Percentiles rank a stretch among this genome's conserved stretches.
phyloP scores from a whole-genome alignment of 108 stramenopile genomes.

The Pseudonitzschia multiseries region DNA sequence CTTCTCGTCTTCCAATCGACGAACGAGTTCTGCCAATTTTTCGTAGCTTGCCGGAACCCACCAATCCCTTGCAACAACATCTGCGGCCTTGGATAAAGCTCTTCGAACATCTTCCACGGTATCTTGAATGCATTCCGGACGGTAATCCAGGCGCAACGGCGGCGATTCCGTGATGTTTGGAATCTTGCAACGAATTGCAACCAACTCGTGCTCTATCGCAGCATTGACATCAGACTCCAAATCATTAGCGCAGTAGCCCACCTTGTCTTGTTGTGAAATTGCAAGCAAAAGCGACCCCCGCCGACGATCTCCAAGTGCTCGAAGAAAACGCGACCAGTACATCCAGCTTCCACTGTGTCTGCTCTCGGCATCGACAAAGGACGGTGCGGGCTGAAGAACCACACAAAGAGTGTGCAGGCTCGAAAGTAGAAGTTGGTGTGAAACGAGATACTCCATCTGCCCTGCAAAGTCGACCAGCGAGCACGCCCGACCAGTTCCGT shows the following conservation, averaged over 20 bases:
- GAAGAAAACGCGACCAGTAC: conserved; percentile 2
- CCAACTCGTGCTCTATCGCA: not conserved
- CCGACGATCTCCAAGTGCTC: not conserved
- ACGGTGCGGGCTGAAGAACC: not conserved
- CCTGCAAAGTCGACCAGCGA: conserved; percentile 4
- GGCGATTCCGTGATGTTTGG: not conserved
- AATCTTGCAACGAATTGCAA: not conserved
- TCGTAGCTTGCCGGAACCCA: conserved; percentile 5
- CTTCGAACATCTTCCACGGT: not conserved
- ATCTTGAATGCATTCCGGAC: not conserved
- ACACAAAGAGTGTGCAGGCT: not conserved
- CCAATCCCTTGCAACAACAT: not conserved
- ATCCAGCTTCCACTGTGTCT: not conserved
- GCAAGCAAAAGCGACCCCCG: conserved; percentile 1
- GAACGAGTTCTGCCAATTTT: not conserved
- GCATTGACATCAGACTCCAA: not conserved
- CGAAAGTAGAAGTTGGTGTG: not conserved
- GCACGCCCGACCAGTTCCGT: not conserved
- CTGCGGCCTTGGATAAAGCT: not conserved
- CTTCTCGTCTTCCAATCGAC: not conserved
- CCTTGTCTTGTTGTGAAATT: not conserved
- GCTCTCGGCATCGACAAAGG: not conserved
- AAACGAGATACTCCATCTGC: conserved; percentile 4
- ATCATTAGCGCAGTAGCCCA: not conserved
- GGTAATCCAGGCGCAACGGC: not conserved